Evolutionary conservation across 2,329 filamentous ascomycete species (phyloP).

Genomic region (Knufia petricola): DNA sequence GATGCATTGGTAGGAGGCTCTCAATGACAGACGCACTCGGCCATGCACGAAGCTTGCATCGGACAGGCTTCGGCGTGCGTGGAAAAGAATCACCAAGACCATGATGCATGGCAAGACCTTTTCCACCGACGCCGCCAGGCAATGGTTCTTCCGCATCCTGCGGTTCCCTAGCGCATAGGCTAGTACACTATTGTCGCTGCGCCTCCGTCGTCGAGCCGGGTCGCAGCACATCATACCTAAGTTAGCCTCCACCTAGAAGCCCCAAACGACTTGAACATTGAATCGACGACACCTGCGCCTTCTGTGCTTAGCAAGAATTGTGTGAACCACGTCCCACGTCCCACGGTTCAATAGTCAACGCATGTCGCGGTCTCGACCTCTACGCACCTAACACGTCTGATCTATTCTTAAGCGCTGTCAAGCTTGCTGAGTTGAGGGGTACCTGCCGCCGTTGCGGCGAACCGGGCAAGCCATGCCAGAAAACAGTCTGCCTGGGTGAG

Average conservation of each 20-base stretch:
- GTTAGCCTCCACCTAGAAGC: background rate
- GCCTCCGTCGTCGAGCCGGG: slow-evolving; percentile 6
- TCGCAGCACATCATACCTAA: slow-evolving; percentile 5
- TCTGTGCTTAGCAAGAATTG: slow-evolving; percentile 6
- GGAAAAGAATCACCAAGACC: too few species aligned
- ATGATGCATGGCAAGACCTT: background rate
- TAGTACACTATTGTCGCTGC: background rate
- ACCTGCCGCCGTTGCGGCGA: slow-evolving; percentile 13
- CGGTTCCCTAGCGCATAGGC: background rate
- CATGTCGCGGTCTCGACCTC: too few species aligned
- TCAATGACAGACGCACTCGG: too few species aligned
- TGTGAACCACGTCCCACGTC: background rate
- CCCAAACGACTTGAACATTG: background rate
- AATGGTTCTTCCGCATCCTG: background rate
- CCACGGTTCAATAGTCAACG: too few species aligned
- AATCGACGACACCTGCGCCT: background rate
- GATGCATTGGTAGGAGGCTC: too few species aligned
- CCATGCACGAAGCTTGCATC: too few species aligned
- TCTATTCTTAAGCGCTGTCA: background rate
- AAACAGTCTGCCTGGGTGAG: slow-evolving; percentile 55
- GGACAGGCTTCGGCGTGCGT: too few species aligned
- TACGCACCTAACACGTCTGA: background rate
- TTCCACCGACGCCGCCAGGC: background rate
- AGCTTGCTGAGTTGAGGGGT: slow-evolving; percentile 10
- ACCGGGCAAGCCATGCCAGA: slow-evolving; percentile 36